Base-by-base conservation (phyloP, 768 basidiomycete species). In the Hortiboletus campestris region DNA sequence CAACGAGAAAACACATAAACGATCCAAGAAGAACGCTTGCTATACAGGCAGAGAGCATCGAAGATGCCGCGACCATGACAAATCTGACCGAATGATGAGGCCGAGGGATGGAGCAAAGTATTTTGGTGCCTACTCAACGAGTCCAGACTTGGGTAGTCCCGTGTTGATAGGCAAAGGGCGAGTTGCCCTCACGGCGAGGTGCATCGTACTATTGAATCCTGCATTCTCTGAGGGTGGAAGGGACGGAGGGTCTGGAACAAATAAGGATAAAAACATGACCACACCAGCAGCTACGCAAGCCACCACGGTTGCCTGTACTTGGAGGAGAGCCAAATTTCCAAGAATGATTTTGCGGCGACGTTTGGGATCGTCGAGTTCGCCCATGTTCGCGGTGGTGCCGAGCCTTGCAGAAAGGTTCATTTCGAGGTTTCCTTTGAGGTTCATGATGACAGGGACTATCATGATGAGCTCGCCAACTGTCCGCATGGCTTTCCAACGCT, bases 351-450 rank as follows among this genome's bases (percentile, higher is more conserved):
- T 68, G 6, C 82, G 80, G 4, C 91, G 83, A 9, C 75, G 77
- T 2, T 69, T 62, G 0, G 84, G 83, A 34, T 85, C 81, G 68
- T 98, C 94, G 6, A 99, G 84, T 57, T 94, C 85, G 42, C 96
- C 96, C 48, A 95, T 86, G 62, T 98, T 97, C 6, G 95, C 90
- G 2, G 94, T 89, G 0, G 97, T 99, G 1, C 91, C 89, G n/a
- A 99, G 80, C 14, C 96, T 83, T 1, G 97, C 94, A 4, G 94
- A 95, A 8, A 99, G 85, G 61, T 97, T 98, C 96, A 98, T 98
- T 72, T 98, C 97, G 36, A 98, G 82, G 66, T 99, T 93, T n/a
- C 96, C 97, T 65, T 97, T 98, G 53, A 99, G 83, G 63, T 98
- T 98, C 60, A 93, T 81, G 19, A 98, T 77, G 57, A 95, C 94